Conservation (phyloP, 1,139 yeast species). For the Maudiozyma humilis region DNA sequence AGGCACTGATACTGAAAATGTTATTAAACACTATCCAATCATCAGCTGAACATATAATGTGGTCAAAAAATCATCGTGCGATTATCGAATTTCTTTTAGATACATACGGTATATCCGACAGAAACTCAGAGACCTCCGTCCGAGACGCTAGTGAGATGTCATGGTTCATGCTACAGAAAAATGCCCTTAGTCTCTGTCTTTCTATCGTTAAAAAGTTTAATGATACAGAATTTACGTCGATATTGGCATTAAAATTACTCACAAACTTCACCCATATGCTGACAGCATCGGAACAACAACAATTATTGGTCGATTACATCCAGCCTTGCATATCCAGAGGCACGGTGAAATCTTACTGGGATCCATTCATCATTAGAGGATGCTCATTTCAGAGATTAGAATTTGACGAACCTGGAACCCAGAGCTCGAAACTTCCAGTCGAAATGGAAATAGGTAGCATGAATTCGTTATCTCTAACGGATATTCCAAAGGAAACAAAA, state of each 20-base stretch:
- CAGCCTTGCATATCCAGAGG: slow-evolving; percentile 18
- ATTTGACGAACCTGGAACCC: slow-evolving; percentile 7
- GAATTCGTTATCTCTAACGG: not conserved
- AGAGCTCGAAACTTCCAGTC: slow-evolving; percentile 13
- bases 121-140: slow-evolving; percentile 21
- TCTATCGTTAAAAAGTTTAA: slow-evolving; percentile 43
- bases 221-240: slow-evolving; percentile 41
- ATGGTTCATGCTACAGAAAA: slow-evolving; percentile 56
- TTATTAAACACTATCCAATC: slow-evolving; percentile 43
- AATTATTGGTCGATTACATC: slow-evolving; percentile 25
- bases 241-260: slow-evolving; percentile 45
- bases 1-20: slow-evolving; percentile 60
- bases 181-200: slow-evolving; percentile 49
- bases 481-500: slow-evolving; percentile 4
- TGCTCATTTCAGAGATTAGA: slow-evolving; percentile 33
- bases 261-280: slow-evolving; percentile 48
- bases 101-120: slow-evolving; percentile 36
- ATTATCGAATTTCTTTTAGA: slow-evolving; percentile 37
- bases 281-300: slow-evolving; percentile 41
- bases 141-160: slow-evolving; percentile 27
- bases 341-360: slow-evolving; percentile 48
- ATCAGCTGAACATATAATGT: slow-evolving; percentile 33
- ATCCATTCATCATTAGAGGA: slow-evolving; percentile 54
- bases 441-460: slow-evolving; percentile 7
- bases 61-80: slow-evolving; percentile 28